Percentiles rank a stretch among this genome's conserved stretches.
Conservation (phyloP, 2,329 filamentous ascomycete genomes). For the Penicillium sp. region DNA sequence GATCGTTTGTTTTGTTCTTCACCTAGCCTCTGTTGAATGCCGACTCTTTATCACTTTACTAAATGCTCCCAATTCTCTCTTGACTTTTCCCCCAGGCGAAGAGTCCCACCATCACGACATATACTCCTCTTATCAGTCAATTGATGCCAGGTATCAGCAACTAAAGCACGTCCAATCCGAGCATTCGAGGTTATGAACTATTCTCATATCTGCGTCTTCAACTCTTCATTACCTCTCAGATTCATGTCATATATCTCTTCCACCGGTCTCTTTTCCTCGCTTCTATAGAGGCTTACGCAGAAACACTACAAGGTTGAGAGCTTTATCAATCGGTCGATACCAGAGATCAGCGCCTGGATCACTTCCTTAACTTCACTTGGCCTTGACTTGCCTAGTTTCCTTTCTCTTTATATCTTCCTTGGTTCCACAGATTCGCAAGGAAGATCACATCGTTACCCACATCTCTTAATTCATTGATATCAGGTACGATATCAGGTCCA, state of each 20-base stretch:
- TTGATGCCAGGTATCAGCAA: constrained; percentile 15
- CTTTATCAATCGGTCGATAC: not conserved
- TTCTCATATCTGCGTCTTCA: not conserved
- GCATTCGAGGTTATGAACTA: not conserved
- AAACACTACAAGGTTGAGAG: not conserved
- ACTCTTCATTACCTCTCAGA: not conserved
- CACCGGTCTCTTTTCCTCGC: not conserved
- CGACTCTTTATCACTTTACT: not conserved
- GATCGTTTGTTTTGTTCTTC: not conserved
- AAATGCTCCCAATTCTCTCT: no score
- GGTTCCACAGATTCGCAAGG: not conserved
- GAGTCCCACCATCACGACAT: not conserved
- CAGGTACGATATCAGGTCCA: not conserved
- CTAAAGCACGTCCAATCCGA: not conserved
- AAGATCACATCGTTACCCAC: not conserved
- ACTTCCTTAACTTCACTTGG: not conserved
- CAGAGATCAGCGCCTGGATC: not conserved
- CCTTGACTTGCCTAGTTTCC: no score
- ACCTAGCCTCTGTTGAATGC: not conserved
- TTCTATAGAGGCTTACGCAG: not conserved
- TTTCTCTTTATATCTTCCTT: not conserved
- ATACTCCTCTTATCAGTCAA: not conserved
- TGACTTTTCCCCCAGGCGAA: not conserved
- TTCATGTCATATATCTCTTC: not conserved
- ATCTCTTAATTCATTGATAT: not conserved